A percentile compares a stretch with the other conserved stretches of the same genome.
Evolutionary conservation across 108 stramenopile species (phyloP).

Genomic region (Pseudonitzschia pungens): DNA sequence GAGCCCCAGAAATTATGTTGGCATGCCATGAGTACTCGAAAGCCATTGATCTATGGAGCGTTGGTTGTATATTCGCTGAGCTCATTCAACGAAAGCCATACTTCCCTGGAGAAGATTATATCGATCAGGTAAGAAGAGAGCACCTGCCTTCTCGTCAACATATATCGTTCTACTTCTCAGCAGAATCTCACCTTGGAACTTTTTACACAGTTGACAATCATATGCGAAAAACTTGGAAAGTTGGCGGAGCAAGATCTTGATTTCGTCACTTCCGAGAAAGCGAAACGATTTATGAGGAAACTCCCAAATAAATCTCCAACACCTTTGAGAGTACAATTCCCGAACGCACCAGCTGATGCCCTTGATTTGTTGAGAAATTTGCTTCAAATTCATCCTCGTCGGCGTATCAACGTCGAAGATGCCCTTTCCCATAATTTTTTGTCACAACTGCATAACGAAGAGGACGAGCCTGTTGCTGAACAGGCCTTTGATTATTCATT

Average conservation of each 20-base stretch:
- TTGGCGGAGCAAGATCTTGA: slow-evolving; percentile 89
- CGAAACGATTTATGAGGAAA: slow-evolving; percentile 88
- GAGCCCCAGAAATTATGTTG: slow-evolving; percentile 99
- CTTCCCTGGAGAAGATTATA: slow-evolving; percentile 99
- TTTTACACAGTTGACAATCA: slow-evolving; percentile 77
- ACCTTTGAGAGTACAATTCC: slow-evolving; percentile 70
- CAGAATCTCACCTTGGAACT: too few relatives aligned
- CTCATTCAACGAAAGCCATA: slow-evolving; percentile 93
- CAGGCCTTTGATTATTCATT: slow-evolving; percentile 77
- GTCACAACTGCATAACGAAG: slow-evolving; percentile 76
- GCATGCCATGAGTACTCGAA: slow-evolving; percentile 98
- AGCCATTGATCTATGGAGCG: slow-evolving; percentile 95
- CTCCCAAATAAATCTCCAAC: slow-evolving; percentile 67
- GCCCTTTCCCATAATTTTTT: slow-evolving; percentile 94
- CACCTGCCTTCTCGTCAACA: too few relatives aligned
- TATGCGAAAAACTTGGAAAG: slow-evolving; percentile 89
- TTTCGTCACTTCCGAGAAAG: slow-evolving; percentile 93
- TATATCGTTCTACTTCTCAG: too few relatives aligned
- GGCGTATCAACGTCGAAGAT: slow-evolving; percentile 87
- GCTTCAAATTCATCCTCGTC: slow-evolving; percentile 90
- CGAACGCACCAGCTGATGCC: slow-evolving; percentile 74
- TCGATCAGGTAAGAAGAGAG: slow-evolving; percentile 97
- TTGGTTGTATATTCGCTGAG: slow-evolving; percentile 99
- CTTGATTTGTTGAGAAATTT: slow-evolving; percentile 89
- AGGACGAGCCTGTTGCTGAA: slow-evolving; percentile 79